A percentile compares a stretch with the other conserved stretches of the same genome.
Conservation (phyloP, 1,284 basidiomycete species). For the Prillingera fragicola region DNA sequence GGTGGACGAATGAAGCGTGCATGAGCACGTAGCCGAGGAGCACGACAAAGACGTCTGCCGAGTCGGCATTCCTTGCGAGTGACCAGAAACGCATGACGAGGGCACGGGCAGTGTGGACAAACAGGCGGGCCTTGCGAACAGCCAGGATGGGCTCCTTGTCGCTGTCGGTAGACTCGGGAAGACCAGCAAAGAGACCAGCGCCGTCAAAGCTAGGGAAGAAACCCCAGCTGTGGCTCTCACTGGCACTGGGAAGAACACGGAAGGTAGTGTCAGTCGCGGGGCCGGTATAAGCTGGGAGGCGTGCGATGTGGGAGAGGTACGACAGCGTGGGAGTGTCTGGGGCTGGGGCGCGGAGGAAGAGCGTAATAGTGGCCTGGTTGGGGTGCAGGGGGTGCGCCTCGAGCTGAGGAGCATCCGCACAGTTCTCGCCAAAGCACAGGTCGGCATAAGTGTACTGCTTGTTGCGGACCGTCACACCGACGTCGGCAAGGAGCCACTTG, state of each 20-base stretch:
- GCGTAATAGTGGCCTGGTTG: constrained; percentile 35
- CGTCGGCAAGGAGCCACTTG: constrained; percentile 36
- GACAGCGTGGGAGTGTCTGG: constrained; percentile 57
- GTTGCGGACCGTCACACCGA: constrained; percentile 33
- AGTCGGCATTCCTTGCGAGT: constrained; percentile 86
- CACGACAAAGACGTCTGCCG: constrained; percentile 90
- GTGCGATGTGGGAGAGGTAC: constrained; percentile 50
- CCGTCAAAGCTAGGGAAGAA: constrained; percentile 40
- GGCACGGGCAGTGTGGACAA: constrained; percentile 75
- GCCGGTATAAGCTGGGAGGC: constrained; percentile 47
- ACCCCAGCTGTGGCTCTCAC: constrained; percentile 28
- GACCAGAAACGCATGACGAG: constrained; percentile 79
- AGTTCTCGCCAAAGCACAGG: constrained; percentile 33
- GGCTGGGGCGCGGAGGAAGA: constrained; percentile 37
- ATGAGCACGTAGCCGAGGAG: constrained; percentile 93
- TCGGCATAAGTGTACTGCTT: constrained; percentile 39
- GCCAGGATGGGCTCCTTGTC: constrained; percentile 56
- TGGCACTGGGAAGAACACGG: constrained; percentile 20
- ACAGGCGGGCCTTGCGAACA: constrained; percentile 73
- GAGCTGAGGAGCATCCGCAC: constrained; percentile 19
- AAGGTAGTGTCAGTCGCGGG: constrained; percentile 27
- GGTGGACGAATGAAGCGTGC: constrained; percentile 89
- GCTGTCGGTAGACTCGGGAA: constrained; percentile 21
- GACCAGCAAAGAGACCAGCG: constrained; percentile 32
- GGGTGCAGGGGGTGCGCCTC: constrained; percentile 36